Evolutionary conservation across 768 basidiomycete genomes (phyloP).

Genomic region (Ramaria sp.): DNA sequence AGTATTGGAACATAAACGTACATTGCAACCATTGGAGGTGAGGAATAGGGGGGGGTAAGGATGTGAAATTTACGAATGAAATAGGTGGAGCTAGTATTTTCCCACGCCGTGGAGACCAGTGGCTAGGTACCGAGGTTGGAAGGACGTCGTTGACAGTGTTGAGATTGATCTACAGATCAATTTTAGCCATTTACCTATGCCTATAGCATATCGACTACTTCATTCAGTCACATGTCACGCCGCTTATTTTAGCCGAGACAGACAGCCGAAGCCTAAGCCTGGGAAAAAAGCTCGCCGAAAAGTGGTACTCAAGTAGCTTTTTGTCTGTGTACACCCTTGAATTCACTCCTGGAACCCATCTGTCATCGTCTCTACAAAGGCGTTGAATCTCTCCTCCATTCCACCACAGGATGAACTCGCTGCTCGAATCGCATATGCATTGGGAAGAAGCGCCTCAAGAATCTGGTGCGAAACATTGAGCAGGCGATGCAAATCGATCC

Average conservation of each 20-base stretch:
- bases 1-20: background rate
- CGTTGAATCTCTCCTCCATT: constrained; percentile 20
- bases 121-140: too few relatives aligned
- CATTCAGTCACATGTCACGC: too few relatives aligned
- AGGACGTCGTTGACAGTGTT: too few relatives aligned
- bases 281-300: too few relatives aligned
- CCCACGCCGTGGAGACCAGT: too few relatives aligned
- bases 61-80: background rate
- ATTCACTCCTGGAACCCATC: background rate
- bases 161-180: too few relatives aligned
- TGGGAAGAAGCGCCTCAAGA: constrained; percentile 43
- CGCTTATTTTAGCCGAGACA: too few relatives aligned
- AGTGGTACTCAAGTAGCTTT: too few relatives aligned
- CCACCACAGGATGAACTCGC: constrained; percentile 44
- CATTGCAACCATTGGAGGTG: background rate
- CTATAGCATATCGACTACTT: too few relatives aligned
- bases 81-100: too few relatives aligned
- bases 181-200: too few relatives aligned
- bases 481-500: background rate
- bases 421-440: constrained; percentile 43
- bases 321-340: background rate
- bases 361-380: background rate
- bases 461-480: constrained; percentile 25
- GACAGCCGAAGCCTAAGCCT: too few relatives aligned
- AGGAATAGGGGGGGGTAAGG: background rate